Percentiles rank a stretch among this genome's conserved stretches.
These are phyloP conservation scores for Torulaspora delbrueckii DNA, from an alignment of 805 yeast species.

Conservation along the genomic window DNA sequence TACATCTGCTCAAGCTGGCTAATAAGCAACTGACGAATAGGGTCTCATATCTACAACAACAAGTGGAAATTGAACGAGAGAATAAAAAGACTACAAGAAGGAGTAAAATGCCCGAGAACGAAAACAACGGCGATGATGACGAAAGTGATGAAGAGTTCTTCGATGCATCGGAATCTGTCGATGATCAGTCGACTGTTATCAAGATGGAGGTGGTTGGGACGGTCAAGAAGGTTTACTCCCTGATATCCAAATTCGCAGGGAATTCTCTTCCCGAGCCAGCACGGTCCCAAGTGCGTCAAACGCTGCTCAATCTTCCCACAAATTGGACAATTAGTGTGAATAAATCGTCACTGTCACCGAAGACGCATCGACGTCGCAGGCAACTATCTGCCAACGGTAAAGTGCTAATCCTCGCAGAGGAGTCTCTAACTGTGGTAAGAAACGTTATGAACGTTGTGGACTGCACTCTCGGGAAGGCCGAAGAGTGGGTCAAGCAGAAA, in stretches of 20 bases:
- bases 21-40: conserved; percentile 68
- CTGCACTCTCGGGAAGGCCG: conserved; percentile 79
- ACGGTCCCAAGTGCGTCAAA: conserved; percentile 72
- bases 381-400: conserved; percentile 54
- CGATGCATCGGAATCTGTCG: conserved; percentile 33
- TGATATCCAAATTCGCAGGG: conserved; percentile 81
- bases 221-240: conserved; percentile 78
- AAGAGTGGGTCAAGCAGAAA: conserved; percentile 64
- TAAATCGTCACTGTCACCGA: conserved; percentile 17
- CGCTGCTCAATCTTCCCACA: conserved; percentile 67
- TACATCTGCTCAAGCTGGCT: conserved; percentile 75
- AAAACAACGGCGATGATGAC: conserved; percentile 15
- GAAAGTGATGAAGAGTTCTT: conserved; percentile 32
- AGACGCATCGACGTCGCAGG: conserved; percentile 8
- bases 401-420: conserved; percentile 78
- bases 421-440: conserved; percentile 80
- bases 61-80: conserved; percentile 46
- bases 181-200: conserved; percentile 40
- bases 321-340: conserved; percentile 54
- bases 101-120: background rate
- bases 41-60: conserved; percentile 57
- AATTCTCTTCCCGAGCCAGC: conserved; percentile 72
- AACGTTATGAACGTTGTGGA: conserved; percentile 80
- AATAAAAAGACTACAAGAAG: conserved; percentile 19
- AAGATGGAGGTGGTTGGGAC: conserved; percentile 83